Evolutionary conservation across 2,329 filamentous ascomycete species (phyloP), one percentile per base, ranked within the genome.

Genomic region (Monilinia polystroma): DNA sequence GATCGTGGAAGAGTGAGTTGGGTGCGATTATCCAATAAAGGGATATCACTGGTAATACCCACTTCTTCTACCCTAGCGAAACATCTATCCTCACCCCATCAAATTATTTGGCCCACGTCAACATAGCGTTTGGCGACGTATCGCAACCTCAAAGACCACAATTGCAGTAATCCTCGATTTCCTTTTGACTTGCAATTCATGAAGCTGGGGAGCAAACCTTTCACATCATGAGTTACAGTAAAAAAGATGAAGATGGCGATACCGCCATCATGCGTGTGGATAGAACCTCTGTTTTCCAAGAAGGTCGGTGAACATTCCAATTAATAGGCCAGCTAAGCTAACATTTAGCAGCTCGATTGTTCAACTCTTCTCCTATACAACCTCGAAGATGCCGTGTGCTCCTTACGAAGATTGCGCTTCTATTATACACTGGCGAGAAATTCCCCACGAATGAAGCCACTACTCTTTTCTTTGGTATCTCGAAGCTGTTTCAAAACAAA

Each of bases 401-500:
- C 71, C 85, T 99, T 72, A 98, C 95, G 76, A 98, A 99, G 85
- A 95, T 99, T 77, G 92, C 92, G 60, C 90, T 98, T 68, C 89
- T 99, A 71, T 86, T 99, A 74, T 97, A 97, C 81, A 98, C 93
- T 26, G 95, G 95, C 74, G 95, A 99, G 82, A 93, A 89, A 78
- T 99, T 98, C 83, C 93, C 94, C 56, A 94, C 91, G 68, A 96
- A 96, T 77, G 95, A 99, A 86, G 95, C 95, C 73, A 98, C 95
- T 43, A 94, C 92, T 58, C 90, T 99, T 72, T 99, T 99, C 87
- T 98, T 98, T 79, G 93, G 94, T 74, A 98, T 96, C 80, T 98
- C 94, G 70, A 98, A 98, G 85, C 87, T 98, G 69, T 99, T 99
- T 85, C 94, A 98, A 84, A 98, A 98, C 82, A 98, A 97, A 81